Base-by-base conservation (phyloP, 1,284 basidiomycete genomes). In the Apiotrichum gracile region DNA sequence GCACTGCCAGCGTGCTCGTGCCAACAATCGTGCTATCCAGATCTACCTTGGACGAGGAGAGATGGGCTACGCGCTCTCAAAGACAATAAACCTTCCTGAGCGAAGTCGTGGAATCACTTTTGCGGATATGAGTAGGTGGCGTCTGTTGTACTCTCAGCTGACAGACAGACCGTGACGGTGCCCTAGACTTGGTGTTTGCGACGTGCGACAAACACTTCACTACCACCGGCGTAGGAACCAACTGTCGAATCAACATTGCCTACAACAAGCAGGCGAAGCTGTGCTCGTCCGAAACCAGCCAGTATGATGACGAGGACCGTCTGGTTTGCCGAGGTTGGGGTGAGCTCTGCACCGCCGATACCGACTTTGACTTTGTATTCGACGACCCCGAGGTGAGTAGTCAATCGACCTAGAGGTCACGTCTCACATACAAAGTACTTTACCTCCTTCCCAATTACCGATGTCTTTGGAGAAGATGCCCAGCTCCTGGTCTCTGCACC, bases 121-220 rank as follows among this genome's bases (percentile, higher is more conserved):
- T 65, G 91, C 89, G 21, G 96, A 99, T 63, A 83, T 98, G 63
- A 88, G 92, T 88, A 61, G 83, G 73, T 42, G 13, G 3, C 6
- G 4, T 4, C 41, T 26, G 5, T 2, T 4, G 21, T n/a, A 25
- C 5, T 16, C 9, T 1, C 24, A 9, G 14, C 17, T 31, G 13
- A 39, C 29, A 6, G 2, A 5, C 57, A 92, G 91, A 96, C 69
- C 84, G 96, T 14, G 96, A 98, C 66, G 94, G 94, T 1, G 94
- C 93, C 0, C 88, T 97, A 42, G 94, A 98, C 71, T 84, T 98
- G 79, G 80, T 98, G 45, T 93, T 97, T 65, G 82, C 89, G 0
- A 87, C 87, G 0, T 99, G 94, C 71, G 76, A 81, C 1, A 81
- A 79, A 2, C 81, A 85, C 16, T 89, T 87, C 3, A 70, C 80